Evolutionary conservation across 148 eudicot genomes (phyloP), one percentile per base, ranked within the genome.

Genomic region (Rhododendron kiyosumense): DNA sequence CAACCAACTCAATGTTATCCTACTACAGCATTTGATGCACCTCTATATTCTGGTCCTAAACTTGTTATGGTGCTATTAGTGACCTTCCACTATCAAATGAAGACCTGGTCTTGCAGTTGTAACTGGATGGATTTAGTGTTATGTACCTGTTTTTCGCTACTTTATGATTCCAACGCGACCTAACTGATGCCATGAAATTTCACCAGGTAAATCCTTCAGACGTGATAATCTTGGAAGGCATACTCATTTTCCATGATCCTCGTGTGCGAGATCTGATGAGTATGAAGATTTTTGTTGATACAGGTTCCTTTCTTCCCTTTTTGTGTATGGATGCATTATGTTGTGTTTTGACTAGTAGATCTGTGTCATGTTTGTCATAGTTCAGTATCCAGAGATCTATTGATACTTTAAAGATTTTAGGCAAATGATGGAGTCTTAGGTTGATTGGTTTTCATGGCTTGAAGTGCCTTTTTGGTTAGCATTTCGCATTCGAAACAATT

Each of bases 211-310:
- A 97, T 91, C 96, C 98, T 79, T 94, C 99, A 61, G 99, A 97
- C 89, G 98, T 97, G 61, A 97, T 97, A 85, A 94, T 97, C 86
- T 89, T 97, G 90, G 99, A 97, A 92, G 98, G 99, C 79, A 97
- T 95, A 85, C 98, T 97, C 81, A 90, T 97, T 85, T 93, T 95
- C 87, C 99, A 97, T 85, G 99, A 97, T 91, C 94, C 94, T 65
- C 95, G 93, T 83, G 92, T 95, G 51, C 94, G 98, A 76, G 95
- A 89, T 85, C 83, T 93, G 87, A 92, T 97, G 98, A 97, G 93
- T 92, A 97, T 97, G 99, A 97, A 95, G 93, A 97, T 97, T 84
- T 97, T 97, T 92, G 98, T 97, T 52, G 99, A 97, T 95, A 95
- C 99, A 97, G 99, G 99, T 97, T 93, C 89, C 86, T 87, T 89